Conservation (phyloP, 345 rosid genomes). For the Syzygium grande region DNA sequence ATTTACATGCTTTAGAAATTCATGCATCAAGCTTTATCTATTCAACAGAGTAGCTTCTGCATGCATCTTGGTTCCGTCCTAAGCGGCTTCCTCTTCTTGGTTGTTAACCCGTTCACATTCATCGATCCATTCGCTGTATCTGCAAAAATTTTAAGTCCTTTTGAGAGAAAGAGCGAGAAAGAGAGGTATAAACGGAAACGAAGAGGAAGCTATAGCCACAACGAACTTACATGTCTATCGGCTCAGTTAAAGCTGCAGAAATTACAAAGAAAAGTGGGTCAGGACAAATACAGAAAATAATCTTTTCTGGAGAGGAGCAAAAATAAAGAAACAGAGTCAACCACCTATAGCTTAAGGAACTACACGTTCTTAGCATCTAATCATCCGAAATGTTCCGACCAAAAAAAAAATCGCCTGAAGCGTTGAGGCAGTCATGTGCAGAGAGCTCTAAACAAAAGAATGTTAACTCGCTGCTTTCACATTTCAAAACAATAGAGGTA, state of each 20-base stretch:
- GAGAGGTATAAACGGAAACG: not conserved
- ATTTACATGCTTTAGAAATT: not conserved
- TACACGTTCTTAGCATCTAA: not conserved
- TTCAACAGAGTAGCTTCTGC: not conserved
- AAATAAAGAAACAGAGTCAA: not conserved
- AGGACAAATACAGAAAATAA: not conserved
- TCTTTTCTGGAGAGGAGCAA: not conserved
- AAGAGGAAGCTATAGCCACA: not conserved
- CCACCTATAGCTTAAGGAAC: not conserved
- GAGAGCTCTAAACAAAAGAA: not conserved
- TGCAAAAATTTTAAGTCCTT: conserved; percentile 9
- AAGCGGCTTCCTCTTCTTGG: conserved; percentile 56
- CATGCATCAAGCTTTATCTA: not conserved
- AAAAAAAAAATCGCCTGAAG: not conserved
- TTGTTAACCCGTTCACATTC: conserved; percentile 84
- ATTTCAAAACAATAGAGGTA: not conserved
- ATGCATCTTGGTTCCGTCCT: conserved; percentile 3
- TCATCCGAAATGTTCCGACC: not conserved
- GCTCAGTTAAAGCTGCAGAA: conserved; percentile 77
- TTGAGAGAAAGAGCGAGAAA: not conserved
- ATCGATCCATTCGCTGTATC: conserved; percentile 99
- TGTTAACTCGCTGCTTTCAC: not conserved
- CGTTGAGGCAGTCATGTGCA: not conserved
- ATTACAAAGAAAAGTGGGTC: not conserved
- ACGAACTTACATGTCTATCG: conserved; percentile 85